Conservation (phyloP, 495 filamentous ascomycete genomes). For the Xylaria curta region DNA sequence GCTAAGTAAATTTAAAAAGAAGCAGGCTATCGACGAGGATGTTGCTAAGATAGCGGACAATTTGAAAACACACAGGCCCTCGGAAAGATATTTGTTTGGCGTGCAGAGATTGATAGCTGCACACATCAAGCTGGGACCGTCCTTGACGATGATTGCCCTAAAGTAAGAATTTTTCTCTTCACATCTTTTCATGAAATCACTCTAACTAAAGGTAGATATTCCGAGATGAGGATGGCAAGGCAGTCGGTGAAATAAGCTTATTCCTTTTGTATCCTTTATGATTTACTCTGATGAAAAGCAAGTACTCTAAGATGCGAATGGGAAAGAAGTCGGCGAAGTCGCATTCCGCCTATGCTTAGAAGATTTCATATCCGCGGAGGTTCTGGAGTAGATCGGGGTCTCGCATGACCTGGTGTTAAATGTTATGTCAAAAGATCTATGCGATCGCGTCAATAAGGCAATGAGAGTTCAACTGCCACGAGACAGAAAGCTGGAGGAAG, state of each 20-base stretch:
- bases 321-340: neutral
- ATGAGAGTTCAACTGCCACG: neutral
- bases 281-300: neutral
- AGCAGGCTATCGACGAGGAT: neutral
- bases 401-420: neutral
- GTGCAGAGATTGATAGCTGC: neutral
- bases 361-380: neutral
- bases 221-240: neutral
- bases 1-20: neutral
- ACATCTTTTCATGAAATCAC: neutral
- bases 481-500: neutral
- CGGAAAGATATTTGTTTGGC: neutral
- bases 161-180: neutral
- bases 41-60: neutral
- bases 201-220: neutral
- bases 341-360: neutral
- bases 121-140: neutral
- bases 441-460: neutral
- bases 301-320: neutral
- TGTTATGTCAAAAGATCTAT: neutral
- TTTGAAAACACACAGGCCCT: neutral
- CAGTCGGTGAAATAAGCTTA: neutral
- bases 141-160: neutral
- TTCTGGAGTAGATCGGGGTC: neutral
- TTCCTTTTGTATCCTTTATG: neutral